These are phyloP conservation scores for Cynara cardunculus DNA, from an alignment of 129 eudicot species.

Conservation along the genomic window DNA sequence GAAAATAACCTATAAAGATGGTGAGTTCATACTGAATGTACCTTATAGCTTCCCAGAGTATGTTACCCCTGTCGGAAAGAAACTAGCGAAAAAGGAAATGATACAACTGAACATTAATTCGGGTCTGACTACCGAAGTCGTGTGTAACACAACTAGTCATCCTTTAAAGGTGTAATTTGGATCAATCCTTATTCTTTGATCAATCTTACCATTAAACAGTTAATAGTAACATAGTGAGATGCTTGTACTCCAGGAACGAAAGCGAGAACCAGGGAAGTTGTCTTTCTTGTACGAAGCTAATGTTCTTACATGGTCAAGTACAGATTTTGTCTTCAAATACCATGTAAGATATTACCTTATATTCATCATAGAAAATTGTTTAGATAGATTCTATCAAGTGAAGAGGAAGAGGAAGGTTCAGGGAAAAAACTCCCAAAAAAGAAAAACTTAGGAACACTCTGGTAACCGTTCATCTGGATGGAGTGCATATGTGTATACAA, in stretches of 20 bases:
- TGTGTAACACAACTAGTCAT: slow-evolving; percentile 66
- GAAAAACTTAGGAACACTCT: too few relatives aligned
- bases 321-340: slow-evolving; percentile 51
- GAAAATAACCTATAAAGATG: slow-evolving; percentile 50
- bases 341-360: slow-evolving; percentile 38
- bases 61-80: slow-evolving; percentile 84
- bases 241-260: slow-evolving; percentile 42
- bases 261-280: slow-evolving; percentile 54
- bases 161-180: slow-evolving; percentile 65
- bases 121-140: slow-evolving; percentile 56
- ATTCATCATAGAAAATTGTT: not conserved
- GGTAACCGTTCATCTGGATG: too few relatives aligned
- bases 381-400: not conserved
- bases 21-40: slow-evolving; percentile 59
- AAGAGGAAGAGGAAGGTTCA: too few relatives aligned
- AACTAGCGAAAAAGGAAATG: slow-evolving; percentile 70
- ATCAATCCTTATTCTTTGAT: not conserved
- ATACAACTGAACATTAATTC: slow-evolving; percentile 56
- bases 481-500: too few relatives aligned
- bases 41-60: slow-evolving; percentile 83
- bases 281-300: slow-evolving; percentile 52
- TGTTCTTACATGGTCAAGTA: slow-evolving; percentile 66
- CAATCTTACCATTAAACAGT: not conserved
- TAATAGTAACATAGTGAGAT: slow-evolving; percentile 1
- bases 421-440: too few relatives aligned